These are phyloP conservation scores for Austroboletus niveus DNA, from an alignment of 1,284 basidiomycete species.

Conservation along the genomic window DNA sequence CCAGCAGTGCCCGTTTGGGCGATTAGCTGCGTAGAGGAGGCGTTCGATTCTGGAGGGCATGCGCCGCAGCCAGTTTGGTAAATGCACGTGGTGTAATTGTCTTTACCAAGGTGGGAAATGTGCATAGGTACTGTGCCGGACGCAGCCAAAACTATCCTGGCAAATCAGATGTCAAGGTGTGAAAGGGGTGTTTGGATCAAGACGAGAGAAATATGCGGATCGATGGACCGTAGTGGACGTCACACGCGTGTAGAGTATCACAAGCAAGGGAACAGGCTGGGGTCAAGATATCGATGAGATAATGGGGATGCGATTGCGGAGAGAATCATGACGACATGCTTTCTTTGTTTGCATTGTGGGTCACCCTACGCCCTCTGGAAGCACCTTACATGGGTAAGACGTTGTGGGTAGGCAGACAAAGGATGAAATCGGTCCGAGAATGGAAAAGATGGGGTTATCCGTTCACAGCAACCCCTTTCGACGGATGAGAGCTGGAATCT, in stretches of 20 bases:
- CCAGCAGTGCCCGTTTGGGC: neutral
- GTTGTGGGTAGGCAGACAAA: neutral
- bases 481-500: neutral
- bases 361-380: constrained; percentile 20
- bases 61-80: neutral
- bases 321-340: constrained; percentile 12
- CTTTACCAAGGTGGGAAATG: constrained; percentile 1
- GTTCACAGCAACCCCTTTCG: constrained; percentile 23
- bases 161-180: constrained; percentile 3
- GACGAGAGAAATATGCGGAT: constrained; percentile 8
- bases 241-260: neutral
- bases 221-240: constrained; percentile 9
- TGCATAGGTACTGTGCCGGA: constrained; percentile 6
- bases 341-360: neutral
- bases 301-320: neutral
- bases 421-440: constrained; percentile 7
- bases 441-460: constrained; percentile 15
- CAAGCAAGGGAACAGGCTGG: neutral
- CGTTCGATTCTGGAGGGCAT: constrained; percentile 1
- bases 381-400: constrained; percentile 1
- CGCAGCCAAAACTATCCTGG: constrained; percentile 4
- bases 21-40: neutral
- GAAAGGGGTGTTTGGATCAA: constrained; percentile 1
- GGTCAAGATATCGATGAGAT: neutral
- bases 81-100: neutral